Conservation (phyloP, 2,329 filamentous ascomycete genomes). For the Pseudogymnoascus sp. region DNA sequence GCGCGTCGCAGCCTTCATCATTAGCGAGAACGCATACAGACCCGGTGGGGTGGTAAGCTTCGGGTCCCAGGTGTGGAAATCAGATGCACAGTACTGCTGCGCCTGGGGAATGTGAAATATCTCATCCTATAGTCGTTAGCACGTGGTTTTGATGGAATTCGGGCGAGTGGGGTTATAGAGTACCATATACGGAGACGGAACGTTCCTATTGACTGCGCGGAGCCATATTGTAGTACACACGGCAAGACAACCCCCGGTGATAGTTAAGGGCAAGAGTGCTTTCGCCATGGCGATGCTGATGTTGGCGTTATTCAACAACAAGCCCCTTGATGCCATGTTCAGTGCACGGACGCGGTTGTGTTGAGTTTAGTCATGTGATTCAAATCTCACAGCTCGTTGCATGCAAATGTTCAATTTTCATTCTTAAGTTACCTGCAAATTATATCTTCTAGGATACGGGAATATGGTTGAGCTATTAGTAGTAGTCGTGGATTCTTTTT, state of each 20-base stretch:
- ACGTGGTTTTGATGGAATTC: not conserved
- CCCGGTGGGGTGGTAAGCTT: slow-evolving; percentile 97
- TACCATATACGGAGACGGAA: slow-evolving; percentile 2
- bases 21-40: slow-evolving; percentile 44
- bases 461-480: not conserved
- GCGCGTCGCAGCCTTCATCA: not conserved
- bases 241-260: not conserved
- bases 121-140: slow-evolving; percentile 55
- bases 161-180: too few relatives aligned
- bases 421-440: not conserved
- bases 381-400: not conserved
- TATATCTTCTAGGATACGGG: not conserved
- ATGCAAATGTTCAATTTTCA: not conserved
- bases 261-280: not conserved
- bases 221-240: not conserved
- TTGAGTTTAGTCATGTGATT: not conserved
- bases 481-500: not conserved
- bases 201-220: not conserved
- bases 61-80: slow-evolving; percentile 77
- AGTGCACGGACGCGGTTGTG: not conserved
- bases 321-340: not conserved
- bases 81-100: slow-evolving; percentile 71
- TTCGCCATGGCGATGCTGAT: not conserved
- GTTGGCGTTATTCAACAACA: not conserved
- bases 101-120: slow-evolving; percentile 87